Evolutionary conservation across 106 monocot species (phyloP), one percentile per base, ranked within the genome.

Genomic region (Dactylorhiza incarnata): DNA sequence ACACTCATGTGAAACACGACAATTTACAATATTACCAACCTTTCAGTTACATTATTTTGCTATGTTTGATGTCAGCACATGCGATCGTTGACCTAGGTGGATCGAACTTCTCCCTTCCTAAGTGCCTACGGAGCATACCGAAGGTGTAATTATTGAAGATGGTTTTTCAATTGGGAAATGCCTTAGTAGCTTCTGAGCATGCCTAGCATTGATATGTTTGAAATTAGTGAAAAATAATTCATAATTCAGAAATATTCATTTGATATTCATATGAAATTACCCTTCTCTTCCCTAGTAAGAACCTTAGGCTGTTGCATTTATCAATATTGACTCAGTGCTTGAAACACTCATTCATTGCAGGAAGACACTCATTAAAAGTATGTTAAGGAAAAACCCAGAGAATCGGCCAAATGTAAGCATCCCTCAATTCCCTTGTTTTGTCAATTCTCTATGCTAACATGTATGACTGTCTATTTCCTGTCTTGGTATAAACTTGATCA

Each of bases 351-450:
- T 58, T 58, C 46, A 29, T 48, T 89, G 74, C 84, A 96, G 96
- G 81, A 96, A 96, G 86, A 2, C 84, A 62, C 85, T 96, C 68
- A 96, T 96, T 59, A 96, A 91, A 81, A 84, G 89, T 77, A 93
- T 96, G 96, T 75, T 96, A 50, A 90, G 93, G 77, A 96, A 96
- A 84, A 96, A 88, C 67, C 96, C 96, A 23, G 96, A 96, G 72
- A 85, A 93, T 73, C 90, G 96, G 53, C 96, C 96, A 56, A 96
- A 73, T 80, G 96, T 96, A 91, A 88, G 87, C 78, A 48, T 73
- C 68, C 49, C 29, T 65, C 10, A 61, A 29, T 58, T 8, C 52
- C 22, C 1, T 47, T 45, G 45, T 45, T 47, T 70, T 16, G 45
- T 47, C 70, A 71, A 5, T 71, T 45, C 29, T 19, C 43, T n/a